Evolutionary conservation across 257 asterid genomes (phyloP), one percentile per base, ranked within the genome.

Genomic region (Apocynum venetum): DNA sequence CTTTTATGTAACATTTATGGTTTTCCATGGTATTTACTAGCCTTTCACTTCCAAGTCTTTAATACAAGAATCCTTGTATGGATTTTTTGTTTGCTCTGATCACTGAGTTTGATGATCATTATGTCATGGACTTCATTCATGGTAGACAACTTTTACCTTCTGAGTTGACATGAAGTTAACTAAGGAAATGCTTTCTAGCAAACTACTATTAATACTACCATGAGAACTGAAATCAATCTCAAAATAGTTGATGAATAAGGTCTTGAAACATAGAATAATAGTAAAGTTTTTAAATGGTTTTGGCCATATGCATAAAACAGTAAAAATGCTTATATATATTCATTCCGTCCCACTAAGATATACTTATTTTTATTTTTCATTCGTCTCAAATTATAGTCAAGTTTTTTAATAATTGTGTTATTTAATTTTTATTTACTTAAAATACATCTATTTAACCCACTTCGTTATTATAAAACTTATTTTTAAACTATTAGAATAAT

Each of bases 161-260:
- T 47, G 51, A 48, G 35, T 63, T 63, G 41, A n/a, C 64, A 76
- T 76, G 51, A 47, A 76, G 15, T 76, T 76, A 76, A 14, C 8
- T 35, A 51, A 35, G 25, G 31, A 44, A 0, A n/a, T 56, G 56
- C 53, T 25, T 36, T 65, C 66, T 19, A 46, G 6, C 49, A 46
- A 46, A 46, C 49, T 8, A 46, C 49, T 44, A 2, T 4, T 46
- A 4, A 8, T 46, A 46, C 49, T 46, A 4, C 49, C 6, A 4
- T 46, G 49, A 46, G 6, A 46, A 2, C 7, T 53, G 59, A 55
- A 55, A 15, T 55, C 61, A 55, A 55, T 55, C 60, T 55, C 60
- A 15, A 55, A 55, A 55, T 15, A 55, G 25, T 55, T 55, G 60
- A 55, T 55, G 61, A 15, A 25, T 17, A 15, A 55, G n/a, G 61